Evolutionary conservation across 176 grass and related monocot genomes (phyloP), one percentile per base, ranked within the genome.

Genomic region (Oryza meridionalis): DNA sequence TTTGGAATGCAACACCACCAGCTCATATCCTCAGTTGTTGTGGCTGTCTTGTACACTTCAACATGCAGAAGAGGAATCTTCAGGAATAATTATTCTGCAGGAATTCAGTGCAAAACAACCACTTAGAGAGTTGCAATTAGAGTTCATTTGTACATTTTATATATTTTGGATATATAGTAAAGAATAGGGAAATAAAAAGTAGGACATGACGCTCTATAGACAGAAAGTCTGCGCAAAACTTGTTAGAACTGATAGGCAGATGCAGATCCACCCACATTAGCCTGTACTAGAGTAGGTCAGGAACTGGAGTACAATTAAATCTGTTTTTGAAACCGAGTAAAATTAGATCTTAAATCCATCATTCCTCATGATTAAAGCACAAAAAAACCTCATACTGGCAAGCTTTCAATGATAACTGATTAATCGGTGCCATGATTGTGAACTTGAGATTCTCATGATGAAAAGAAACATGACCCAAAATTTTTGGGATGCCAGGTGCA

Each of bases 1-100:
- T 38, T 37, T 49, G 50, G 67, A 81, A 98, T 38, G 29, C 95
- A 95, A 75, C 84, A 94, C 84, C 88, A 93, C 85, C 88, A 93
- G 37, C 19, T 80, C 95, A 98, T 98, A 70, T 84, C 83, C 72
- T 37, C 83, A 7, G 9, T 72, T 70, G 64, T 64, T 76, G 26
- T 26, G 6, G 27, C 14, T 33, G 42, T 9, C 84, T 84, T 32
- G 50, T 67, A 40, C 67, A 51, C 14, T 19, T 75, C 29, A 65
- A 76, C 90, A 80, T 88, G 66, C 65, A 77, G 42, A 33, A 1
- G 21, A 8, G 62, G 11, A 2, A 51, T 67, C n/a, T 43, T 86
- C 16, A 24, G 40, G 38, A 11, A 43, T 59, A 32, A 8, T 46
- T 50, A 40, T 21, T 46, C 87, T 80, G 65, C 75, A 79, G 4